Percentiles rank a stretch among this genome's conserved stretches.
These are phyloP conservation scores for Macrolepiota dolichaula DNA, from an alignment of 768 basidiomycete species.

Conservation along the genomic window DNA sequence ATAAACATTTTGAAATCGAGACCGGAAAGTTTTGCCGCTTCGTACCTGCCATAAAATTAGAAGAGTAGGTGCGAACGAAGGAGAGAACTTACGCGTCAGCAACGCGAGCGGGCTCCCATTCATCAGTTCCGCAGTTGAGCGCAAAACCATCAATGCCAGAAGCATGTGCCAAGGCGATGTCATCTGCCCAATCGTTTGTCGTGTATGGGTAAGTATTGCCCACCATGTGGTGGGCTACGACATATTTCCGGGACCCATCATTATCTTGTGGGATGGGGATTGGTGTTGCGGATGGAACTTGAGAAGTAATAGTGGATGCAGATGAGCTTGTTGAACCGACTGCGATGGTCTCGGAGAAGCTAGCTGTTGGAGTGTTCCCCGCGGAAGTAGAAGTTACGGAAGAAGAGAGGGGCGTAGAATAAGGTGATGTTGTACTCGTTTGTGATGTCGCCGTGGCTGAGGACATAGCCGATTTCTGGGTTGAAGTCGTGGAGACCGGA, in stretches of 20 bases:
- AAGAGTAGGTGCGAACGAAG: not conserved
- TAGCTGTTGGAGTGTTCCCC: not conserved
- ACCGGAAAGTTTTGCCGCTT: constrained; percentile 48
- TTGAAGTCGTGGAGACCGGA: not conserved
- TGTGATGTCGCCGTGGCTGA: not conserved
- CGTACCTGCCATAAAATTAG: constrained; percentile 35
- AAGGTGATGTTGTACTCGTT: not conserved
- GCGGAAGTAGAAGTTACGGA: not conserved
- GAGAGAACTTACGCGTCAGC: constrained; percentile 51
- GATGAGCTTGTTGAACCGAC: not conserved
- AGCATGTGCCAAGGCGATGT: constrained; percentile 52
- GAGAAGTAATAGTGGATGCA: constrained; percentile 1
- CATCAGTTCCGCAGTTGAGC: constrained; percentile 63
- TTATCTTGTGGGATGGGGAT: constrained; percentile 11
- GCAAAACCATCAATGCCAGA: constrained; percentile 69
- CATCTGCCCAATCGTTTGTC: constrained; percentile 40
- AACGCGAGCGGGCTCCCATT: constrained; percentile 61
- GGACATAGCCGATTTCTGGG: not conserved
- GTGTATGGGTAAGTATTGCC: constrained; percentile 69
- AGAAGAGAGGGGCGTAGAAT: not conserved
- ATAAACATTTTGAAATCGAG: constrained; percentile 70
- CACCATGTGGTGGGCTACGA: constrained; percentile 60
- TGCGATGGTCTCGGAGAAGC: not conserved
- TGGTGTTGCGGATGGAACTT: not conserved
- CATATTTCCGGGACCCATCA: constrained; percentile 35